These are phyloP conservation scores for Paraconiothyrium sp. DNA, from an alignment of 2,329 filamentous ascomycete species.

Conservation along the genomic window DNA sequence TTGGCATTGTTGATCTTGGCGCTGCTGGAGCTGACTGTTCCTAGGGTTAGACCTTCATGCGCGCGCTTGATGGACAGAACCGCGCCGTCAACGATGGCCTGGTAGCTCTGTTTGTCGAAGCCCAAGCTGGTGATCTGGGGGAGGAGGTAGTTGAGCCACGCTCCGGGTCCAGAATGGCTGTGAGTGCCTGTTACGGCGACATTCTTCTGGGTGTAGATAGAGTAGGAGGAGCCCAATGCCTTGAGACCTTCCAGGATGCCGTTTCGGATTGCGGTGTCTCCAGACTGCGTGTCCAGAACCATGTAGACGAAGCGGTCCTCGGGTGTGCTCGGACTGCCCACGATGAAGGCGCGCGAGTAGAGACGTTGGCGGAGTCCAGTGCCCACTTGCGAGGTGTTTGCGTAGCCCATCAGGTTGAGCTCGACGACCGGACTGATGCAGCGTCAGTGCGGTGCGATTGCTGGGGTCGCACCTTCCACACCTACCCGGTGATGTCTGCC, in stretches of 20 bases:
- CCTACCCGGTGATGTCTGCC: constrained; percentile 75
- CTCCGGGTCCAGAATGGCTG: constrained; percentile 89
- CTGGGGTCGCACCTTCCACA: not conserved
- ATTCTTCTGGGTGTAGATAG: constrained; percentile 80
- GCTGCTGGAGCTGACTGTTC: constrained; percentile 74
- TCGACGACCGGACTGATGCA: constrained; percentile 79
- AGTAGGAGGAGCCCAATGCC: constrained; percentile 75
- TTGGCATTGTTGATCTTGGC: constrained; percentile 79
- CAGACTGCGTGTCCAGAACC: constrained; percentile 85
- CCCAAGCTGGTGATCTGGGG: constrained; percentile 90
- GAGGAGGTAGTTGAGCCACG: constrained; percentile 93
- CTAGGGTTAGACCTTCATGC: constrained; percentile 75
- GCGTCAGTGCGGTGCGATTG: constrained; percentile 21
- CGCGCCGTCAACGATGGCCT: constrained; percentile 87
- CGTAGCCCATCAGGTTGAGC: constrained; percentile 92
- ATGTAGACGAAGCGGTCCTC: constrained; percentile 84
- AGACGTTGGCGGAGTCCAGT: constrained; percentile 86
- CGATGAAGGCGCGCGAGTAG: constrained; percentile 88
- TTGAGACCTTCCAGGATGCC: constrained; percentile 83
- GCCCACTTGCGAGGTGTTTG: constrained; percentile 82
- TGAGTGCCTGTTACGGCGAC: constrained; percentile 92
- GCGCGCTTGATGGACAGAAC: constrained; percentile 83
- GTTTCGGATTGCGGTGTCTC: constrained; percentile 86
- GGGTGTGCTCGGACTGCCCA: constrained; percentile 73
- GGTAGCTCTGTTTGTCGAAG: constrained; percentile 86